A percentile compares a stretch with the other conserved stretches of the same genome.
These are phyloP conservation scores for Rhododendron ferrugineum DNA, from an alignment of 148 eudicot species.

Conservation along the genomic window DNA sequence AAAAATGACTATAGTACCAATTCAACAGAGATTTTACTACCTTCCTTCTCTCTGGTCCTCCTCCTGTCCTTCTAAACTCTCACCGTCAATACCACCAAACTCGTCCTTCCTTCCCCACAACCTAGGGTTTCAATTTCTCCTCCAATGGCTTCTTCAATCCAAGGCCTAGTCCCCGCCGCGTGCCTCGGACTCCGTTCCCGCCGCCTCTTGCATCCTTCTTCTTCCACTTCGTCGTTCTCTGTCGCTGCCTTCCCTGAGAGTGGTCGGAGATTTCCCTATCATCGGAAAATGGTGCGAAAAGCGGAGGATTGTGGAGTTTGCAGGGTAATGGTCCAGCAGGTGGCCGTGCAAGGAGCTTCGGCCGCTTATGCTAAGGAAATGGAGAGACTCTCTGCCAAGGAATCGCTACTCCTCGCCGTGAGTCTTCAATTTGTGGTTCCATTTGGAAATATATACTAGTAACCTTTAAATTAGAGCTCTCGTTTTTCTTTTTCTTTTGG, in stretches of 20 bases:
- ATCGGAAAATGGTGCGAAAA: conserved; percentile 14
- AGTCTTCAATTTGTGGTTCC: conserved; percentile 11
- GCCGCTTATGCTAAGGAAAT: conserved; percentile 79
- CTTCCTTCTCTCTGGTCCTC: neutral
- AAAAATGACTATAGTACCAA: too few species aligned
- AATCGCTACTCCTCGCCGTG: conserved; percentile 83
- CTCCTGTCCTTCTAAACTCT: neutral
- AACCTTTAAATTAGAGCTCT: neutral
- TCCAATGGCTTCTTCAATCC: conserved; percentile 29
- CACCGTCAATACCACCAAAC: neutral
- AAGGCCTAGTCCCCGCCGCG: conserved; percentile 13
- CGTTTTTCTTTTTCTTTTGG: neutral
- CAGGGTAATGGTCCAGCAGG: conserved; percentile 53
- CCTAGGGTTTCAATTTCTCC: conserved; percentile 4
- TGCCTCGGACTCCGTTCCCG: conserved; percentile 7
- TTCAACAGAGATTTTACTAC: neutral
- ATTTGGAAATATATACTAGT: neutral
- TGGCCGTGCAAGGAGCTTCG: conserved; percentile 59
- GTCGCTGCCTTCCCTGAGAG: conserved; percentile 4
- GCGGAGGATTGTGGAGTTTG: conserved; percentile 12
- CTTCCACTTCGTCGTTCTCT: neutral
- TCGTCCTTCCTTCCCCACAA: neutral
- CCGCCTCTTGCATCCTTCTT: conserved; percentile 1
- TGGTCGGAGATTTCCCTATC: conserved; percentile 4
- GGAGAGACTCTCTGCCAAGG: conserved; percentile 89